A percentile compares a stretch with the other conserved stretches of the same genome.
Conservation (phyloP, 139 green algal species). For the Desmodesmus armatus region DNA sequence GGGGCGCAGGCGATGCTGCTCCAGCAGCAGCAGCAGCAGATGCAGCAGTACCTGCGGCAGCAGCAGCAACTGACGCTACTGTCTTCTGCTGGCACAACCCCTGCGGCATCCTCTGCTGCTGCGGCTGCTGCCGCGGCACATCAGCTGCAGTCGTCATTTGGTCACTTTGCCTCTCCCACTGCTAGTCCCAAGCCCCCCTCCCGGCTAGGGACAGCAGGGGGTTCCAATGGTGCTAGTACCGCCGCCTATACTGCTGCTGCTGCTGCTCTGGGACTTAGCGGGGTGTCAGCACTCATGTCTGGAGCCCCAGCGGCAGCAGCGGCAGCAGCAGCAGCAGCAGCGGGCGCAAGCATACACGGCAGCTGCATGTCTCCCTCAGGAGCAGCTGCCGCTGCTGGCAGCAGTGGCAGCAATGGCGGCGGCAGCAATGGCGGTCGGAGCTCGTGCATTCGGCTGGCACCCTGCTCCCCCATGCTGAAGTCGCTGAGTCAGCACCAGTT, state of each 20-base stretch:
- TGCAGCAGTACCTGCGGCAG: conserved; percentile 35
- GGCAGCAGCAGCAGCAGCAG: neutral
- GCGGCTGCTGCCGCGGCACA: conserved; percentile 13
- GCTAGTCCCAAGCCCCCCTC: conserved; percentile 24
- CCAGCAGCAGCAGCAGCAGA: neutral
- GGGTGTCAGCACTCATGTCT: no score
- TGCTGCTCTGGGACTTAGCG: neutral
- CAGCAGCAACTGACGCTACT: conserved; percentile 31
- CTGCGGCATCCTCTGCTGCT: neutral
- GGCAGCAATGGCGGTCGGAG: conserved; percentile 9
- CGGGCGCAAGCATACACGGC: neutral
- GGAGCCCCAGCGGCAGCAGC: conserved; percentile 9
- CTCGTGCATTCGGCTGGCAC: neutral
- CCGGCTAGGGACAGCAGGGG: neutral
- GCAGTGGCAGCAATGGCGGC: conserved; percentile 16
- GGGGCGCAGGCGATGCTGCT: neutral
- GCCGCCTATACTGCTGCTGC: neutral
- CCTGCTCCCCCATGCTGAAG: conserved; percentile 10
- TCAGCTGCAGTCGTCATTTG: neutral
- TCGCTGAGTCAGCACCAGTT: conserved; percentile 10
- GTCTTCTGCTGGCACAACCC: neutral
- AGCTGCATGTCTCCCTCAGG: neutral
- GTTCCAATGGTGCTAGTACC: neutral
- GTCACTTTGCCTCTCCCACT: conserved; percentile 15
- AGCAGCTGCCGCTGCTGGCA: neutral